Evolutionary conservation across 139 green algal genomes (phyloP).

Genomic region (Auxenochlorella protothecoides): DNA sequence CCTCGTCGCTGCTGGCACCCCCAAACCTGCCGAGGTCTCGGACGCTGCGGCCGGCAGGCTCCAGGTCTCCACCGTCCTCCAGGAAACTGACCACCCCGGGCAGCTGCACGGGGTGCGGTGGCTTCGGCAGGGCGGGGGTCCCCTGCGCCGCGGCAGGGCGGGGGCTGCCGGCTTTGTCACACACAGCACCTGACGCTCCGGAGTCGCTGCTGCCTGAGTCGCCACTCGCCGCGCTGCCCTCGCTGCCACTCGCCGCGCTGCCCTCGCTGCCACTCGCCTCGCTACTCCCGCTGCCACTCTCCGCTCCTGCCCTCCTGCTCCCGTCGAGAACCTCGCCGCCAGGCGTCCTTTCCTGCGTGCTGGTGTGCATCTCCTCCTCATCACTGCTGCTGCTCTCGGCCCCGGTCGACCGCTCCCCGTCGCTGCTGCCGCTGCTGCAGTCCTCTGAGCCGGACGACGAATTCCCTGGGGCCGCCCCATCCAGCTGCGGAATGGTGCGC

Average conservation of each 20-base stretch:
- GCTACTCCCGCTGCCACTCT: neutral
- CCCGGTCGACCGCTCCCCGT: neutral
- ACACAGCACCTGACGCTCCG: neutral
- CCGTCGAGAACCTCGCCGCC: no score
- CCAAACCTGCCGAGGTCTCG: neutral
- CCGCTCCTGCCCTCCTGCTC: neutral
- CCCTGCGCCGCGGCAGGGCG: neutral
- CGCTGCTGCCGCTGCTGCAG: neutral
- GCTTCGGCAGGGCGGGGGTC: neutral
- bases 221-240: neutral
- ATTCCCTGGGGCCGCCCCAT: neutral
- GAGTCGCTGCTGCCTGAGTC: neutral
- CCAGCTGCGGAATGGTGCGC: neutral
- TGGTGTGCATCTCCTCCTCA: neutral
- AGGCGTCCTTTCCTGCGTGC: no score
- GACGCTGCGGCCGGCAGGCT: neutral
- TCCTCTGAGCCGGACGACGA: neutral
- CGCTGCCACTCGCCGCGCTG: neutral
- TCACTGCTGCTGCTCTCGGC: neutral
- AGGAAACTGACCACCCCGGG: neutral
- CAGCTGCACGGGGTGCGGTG: no score
- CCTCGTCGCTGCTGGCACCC: slow-evolving; percentile 1
- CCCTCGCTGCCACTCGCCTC: neutral
- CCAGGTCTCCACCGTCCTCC: neutral
- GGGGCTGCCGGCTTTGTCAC: neutral